phyloP scores from a whole-genome alignment of 1,284 basidiomycete genomes.

The Mycena citricolor region DNA sequence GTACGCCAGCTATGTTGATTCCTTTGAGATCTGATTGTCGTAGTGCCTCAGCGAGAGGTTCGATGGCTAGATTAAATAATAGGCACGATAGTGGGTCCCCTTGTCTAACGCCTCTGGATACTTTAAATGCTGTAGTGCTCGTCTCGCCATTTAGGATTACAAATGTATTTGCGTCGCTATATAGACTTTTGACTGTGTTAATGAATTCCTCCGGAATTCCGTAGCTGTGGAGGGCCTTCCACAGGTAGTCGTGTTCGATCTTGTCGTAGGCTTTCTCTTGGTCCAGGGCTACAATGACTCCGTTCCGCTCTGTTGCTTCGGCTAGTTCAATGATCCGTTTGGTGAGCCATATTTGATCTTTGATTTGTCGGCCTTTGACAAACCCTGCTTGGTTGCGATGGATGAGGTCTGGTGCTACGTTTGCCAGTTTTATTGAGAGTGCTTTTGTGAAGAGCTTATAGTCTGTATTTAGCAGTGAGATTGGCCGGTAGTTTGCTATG shows the following conservation, averaged over 20 bases:
- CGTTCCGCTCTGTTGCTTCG: conserved; percentile 23
- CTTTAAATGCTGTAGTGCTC: not conserved
- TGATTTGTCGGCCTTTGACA: conserved; percentile 22
- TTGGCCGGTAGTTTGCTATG: conserved; percentile 20
- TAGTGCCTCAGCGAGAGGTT: conserved; percentile 3
- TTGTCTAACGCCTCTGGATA: conserved; percentile 7
- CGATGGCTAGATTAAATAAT: conserved; percentile 3
- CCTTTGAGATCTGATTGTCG: conserved; percentile 4
- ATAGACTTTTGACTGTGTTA: conserved; percentile 20
- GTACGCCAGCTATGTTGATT: not conserved
- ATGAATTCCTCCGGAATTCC: conserved; percentile 20
- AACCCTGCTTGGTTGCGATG: conserved; percentile 27
- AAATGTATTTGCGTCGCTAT: conserved; percentile 14
- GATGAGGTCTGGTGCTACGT: conserved; percentile 16
- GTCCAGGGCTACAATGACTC: conserved; percentile 24
- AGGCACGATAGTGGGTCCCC: conserved; percentile 18
- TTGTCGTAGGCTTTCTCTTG: conserved; percentile 31
- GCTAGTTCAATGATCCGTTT: conserved; percentile 23
- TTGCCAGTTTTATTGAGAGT: conserved; percentile 16
- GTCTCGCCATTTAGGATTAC: conserved; percentile 7
- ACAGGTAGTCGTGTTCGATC: conserved; percentile 27
- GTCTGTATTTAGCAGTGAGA: conserved; percentile 19
- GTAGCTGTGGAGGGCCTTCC: conserved; percentile 17
- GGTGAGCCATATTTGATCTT: conserved; percentile 24
- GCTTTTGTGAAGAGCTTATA: conserved; percentile 25